Evolutionary conservation across 768 basidiomycete genomes (phyloP), one percentile per base, ranked within the genome.

Genomic region (Gautieria morchelliformis): DNA sequence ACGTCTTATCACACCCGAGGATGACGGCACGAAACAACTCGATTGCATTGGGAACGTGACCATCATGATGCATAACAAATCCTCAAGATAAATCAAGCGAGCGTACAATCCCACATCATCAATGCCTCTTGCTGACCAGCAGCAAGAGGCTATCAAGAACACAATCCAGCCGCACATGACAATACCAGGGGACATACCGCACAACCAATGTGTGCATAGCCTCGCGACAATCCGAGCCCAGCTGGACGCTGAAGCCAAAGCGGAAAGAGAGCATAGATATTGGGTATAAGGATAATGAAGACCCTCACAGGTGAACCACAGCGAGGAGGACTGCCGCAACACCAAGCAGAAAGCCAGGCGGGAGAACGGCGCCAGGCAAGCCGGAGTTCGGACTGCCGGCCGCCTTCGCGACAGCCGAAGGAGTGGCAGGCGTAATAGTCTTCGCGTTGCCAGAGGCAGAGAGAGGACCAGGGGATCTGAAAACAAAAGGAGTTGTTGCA

Each of bases 361-460:
- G 24, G 24, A 57, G 30, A 27, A 20, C 30, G 22, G 47, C 46
- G 47, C 33, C 19, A 24, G 61, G 33, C n/a, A 59, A 48, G 14
- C 68, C 48, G 8, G 56, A 56, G 22, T 65, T 50, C 37, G 53
- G 51, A 14, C 52, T 52, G 37, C 59, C 55, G 37, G 63, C 42
- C 2, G 48, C 59, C 46, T 52, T 52, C 46, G 62, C 15, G 15
- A 45, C 47, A 15, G 42, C 24, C 44, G 59, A 30, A n/a, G 59
- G 4, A 6, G 19, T 47, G 22, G 12, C 40, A 33, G 45, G 1
- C 1, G 41, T 17, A 15, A 24, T 42, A 24, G 41, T 53, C 35
- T 37, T 39, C 19, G 52, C n/a, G 6, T 4, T 19, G 17, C 37
- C 24, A 19, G 27, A 17, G 42, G 12, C 17, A 32, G 17, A 24